Base-by-base conservation (phyloP, 306 rosid genomes). In the Rosa rugosa region DNA sequence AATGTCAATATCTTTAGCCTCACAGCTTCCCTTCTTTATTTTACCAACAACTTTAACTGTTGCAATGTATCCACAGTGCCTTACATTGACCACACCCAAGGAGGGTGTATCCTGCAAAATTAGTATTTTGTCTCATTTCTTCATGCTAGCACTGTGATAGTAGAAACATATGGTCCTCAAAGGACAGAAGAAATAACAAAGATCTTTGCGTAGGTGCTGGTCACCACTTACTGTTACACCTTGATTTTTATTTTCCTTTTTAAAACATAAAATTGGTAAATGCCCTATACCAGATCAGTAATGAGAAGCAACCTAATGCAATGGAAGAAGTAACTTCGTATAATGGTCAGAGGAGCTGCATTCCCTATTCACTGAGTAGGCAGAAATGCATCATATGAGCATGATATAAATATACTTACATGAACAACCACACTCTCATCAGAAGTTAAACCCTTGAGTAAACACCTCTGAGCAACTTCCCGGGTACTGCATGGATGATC, bases 381-480 rank as follows among this genome's bases (percentile, higher is more conserved):
- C 47, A 73, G n/a, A 50, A 14, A 51, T 53, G 14, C 6, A n/a
- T 11, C 66, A 40, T 22, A 40, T 38, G 45, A 5, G 41, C 53
- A 3, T 23, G 16, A 11, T n/a, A n/a, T 68, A 75, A 56, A 44
- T 71, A 50, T 75, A 84, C 97, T 91, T 85, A 92, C 99, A 86
- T 79, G 94, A 78, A 95, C 88, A 67, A 87, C 78, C 50, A 90
- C 99, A 82, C 88, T 95, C 88, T 92, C 99, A 80, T 95, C 97
- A 17, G 99, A 93, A 74, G 98, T 88, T 85, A 95, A 73, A 68
- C 99, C 99, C 87, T 95, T 95, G 36, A 92, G 85, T 81, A 95
- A 87, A 77, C 81, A 86, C 86, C 78, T 90, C 81, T 80, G 85
- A 85, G 85, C 82, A 90, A 59, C 73, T 71, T 87, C 94, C 75